Evolutionary conservation across 1,139 yeast species (phyloP).

Genomic region (Zygosaccharomyces sapae): DNA sequence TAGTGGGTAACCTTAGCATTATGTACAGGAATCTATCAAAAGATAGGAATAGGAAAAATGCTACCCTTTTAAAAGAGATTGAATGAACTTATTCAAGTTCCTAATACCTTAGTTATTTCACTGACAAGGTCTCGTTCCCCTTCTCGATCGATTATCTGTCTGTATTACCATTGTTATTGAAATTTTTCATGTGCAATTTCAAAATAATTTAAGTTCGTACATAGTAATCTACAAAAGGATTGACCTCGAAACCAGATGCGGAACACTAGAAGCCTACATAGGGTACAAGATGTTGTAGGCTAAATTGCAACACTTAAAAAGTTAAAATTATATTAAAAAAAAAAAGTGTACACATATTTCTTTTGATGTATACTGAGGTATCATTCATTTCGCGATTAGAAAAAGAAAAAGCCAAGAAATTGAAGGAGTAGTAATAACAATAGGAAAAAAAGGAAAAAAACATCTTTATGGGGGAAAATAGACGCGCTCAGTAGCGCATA

Average conservation of each 20-base stretch:
- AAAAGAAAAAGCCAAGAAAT: background rate
- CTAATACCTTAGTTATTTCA: background rate
- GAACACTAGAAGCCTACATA: background rate
- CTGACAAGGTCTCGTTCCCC: background rate
- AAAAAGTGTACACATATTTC: background rate
- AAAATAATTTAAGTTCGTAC: background rate
- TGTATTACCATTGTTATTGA: background rate
- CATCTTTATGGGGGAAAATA: conserved; percentile 1
- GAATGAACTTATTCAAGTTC: background rate
- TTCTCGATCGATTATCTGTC: background rate
- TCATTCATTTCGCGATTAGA: conserved; percentile 3
- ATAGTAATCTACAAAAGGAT: background rate
- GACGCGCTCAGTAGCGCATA: conserved; percentile 1
- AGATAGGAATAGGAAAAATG: background rate
- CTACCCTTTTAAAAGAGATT: background rate
- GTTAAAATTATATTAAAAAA: background rate
- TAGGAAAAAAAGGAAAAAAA: conserved; percentile 1
- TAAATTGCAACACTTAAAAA: background rate
- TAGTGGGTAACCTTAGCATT: conserved; percentile 13
- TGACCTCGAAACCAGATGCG: background rate
- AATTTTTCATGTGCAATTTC: background rate
- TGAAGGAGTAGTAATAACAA: background rate
- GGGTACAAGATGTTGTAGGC: background rate
- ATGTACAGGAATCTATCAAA: conserved; percentile 2
- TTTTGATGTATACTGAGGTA: conserved; percentile 4